Percentiles rank a stretch among this genome's conserved stretches.
These are phyloP conservation scores for Tuber magnatum DNA, from an alignment of 495 filamentous ascomycete species.

Conservation along the genomic window DNA sequence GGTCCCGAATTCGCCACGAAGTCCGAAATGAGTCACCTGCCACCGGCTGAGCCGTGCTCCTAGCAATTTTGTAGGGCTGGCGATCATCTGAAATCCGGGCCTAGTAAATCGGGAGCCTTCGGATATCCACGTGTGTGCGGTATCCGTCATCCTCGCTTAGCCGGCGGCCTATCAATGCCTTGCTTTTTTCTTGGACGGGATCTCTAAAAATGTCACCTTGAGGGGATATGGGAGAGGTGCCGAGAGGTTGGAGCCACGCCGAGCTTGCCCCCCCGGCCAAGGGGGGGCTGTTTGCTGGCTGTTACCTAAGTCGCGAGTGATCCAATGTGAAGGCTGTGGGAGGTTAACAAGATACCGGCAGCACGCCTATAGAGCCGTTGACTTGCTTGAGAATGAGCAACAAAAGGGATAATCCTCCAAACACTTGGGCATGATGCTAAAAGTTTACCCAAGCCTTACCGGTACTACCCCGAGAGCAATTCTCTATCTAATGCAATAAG, in stretches of 20 bases:
- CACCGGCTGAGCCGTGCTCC: neutral
- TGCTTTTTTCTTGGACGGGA: neutral
- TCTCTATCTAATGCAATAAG: neutral
- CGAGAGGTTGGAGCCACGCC: neutral
- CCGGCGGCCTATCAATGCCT: neutral
- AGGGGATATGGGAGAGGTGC: neutral
- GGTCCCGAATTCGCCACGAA: neutral
- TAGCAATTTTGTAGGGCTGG: neutral
- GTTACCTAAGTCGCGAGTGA: neutral
- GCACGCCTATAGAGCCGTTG: neutral
- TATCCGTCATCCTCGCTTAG: neutral
- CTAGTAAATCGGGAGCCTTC: neutral
- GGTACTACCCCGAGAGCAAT: neutral
- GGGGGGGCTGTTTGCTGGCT: neutral
- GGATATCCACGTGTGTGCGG: neutral
- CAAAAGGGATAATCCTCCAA: neutral
- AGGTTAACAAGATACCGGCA: neutral
- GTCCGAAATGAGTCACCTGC: neutral
- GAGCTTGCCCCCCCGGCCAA: neutral
- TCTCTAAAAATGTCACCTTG: neutral
- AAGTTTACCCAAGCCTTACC: neutral
- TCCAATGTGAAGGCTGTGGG: neutral
- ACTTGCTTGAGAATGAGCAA: neutral
- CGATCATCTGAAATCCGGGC: neutral
- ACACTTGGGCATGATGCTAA: neutral